phyloP scores from a whole-genome alignment of 179 eudicot genomes.

The Carnegiea gigantea region DNA sequence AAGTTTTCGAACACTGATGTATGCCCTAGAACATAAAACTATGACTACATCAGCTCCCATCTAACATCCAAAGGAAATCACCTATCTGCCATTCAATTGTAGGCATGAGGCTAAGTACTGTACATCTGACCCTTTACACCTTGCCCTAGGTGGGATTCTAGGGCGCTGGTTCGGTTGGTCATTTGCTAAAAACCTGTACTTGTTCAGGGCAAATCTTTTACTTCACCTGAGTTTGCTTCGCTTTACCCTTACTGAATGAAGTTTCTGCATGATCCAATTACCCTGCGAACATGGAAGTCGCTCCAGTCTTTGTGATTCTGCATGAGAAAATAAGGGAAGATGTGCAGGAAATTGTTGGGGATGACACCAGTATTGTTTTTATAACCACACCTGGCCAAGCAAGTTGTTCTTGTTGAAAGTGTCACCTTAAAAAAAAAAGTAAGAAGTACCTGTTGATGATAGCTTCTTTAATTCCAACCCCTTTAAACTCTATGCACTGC shows the following conservation, averaged over 20 bases:
- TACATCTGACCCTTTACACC: not conserved
- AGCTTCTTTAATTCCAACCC: not conserved
- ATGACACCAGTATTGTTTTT: constrained; percentile 69
- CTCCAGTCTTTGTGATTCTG: constrained; percentile 80
- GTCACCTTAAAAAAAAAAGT: not conserved
- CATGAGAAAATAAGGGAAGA: constrained; percentile 89
- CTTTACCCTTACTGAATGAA: not conserved
- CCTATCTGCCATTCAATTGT: not conserved
- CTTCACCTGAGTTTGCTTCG: not conserved
- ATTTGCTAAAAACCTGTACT: not conserved
- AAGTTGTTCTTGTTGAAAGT: constrained; percentile 4
- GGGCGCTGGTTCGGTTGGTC: not conserved
- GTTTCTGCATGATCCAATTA: not conserved
- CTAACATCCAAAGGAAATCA: not conserved
- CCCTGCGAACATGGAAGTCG: constrained; percentile 49
- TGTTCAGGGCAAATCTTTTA: not conserved
- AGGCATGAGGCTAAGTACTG: too few relatives aligned
- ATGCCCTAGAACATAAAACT: not conserved
- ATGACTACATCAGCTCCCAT: not conserved
- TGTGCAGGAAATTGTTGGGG: constrained; percentile 69
- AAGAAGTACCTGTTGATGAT: not conserved
- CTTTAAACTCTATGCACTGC: not conserved
- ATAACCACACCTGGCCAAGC: constrained; percentile 94
- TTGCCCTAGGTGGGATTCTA: not conserved
- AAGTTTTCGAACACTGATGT: not conserved